Conservation (phyloP, 148 eudicot genomes). For the Amaranthus hypochondriacus region DNA sequence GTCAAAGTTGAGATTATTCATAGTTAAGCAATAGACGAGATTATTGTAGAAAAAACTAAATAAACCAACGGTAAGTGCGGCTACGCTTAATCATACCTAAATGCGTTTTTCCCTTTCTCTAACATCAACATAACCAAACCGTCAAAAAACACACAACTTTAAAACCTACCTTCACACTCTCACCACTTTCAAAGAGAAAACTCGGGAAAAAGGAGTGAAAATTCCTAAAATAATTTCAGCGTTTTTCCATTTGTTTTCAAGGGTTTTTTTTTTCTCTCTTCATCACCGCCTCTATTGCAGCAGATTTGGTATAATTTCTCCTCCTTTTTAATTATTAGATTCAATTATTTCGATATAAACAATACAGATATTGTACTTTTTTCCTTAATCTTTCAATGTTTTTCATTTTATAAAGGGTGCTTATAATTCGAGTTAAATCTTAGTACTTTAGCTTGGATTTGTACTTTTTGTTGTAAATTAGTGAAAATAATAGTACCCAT, state of each 20-base stretch:
- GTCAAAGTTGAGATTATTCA: no score
- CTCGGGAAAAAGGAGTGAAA: neutral
- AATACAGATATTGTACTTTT: conserved; percentile 6
- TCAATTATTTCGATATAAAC: conserved; percentile 8
- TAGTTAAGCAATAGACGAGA: no score
- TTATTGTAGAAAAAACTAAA: no score
- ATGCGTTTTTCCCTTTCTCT: neutral
- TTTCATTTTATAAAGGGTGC: conserved; percentile 1
- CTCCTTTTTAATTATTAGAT: neutral
- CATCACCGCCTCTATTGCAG: conserved; percentile 10
- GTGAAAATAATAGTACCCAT: conserved; percentile 1
- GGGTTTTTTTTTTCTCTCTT: neutral
- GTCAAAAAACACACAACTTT: neutral
- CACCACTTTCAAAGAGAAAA: neutral
- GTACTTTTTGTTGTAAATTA: neutral
- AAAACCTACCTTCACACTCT: neutral
- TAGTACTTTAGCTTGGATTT: conserved; percentile 7
- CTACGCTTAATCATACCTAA: conserved; percentile 8
- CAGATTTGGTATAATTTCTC: conserved; percentile 14
- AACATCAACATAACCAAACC: neutral
- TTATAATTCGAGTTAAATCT: conserved; percentile 21
- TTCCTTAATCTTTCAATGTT: neutral
- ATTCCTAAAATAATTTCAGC: conserved; percentile 9
- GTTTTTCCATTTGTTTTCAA: conserved; percentile 15
- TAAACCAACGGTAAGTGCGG: conserved; percentile 14